phyloP scores from a whole-genome alignment of 768 basidiomycete genomes.

The Tylopilus intermedius region DNA sequence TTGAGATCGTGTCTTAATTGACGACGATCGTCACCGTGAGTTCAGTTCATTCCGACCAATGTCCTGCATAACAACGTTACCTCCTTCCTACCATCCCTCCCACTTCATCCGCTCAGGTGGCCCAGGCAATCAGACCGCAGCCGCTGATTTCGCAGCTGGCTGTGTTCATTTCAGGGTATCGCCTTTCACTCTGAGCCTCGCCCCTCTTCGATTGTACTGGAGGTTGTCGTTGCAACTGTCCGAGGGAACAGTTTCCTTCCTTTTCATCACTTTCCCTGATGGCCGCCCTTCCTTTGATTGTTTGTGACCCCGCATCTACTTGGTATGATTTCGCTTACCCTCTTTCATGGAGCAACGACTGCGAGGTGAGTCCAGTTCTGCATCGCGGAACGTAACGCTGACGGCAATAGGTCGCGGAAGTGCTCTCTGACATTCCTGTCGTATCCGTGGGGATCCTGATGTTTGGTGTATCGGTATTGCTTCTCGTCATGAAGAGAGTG shows the following conservation, averaged over 20 bases:
- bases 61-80: conserved; percentile 11
- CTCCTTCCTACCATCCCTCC: neutral
- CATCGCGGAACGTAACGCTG: conserved; percentile 1
- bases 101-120: conserved; percentile 1
- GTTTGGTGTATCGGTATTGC: conserved; percentile 55
- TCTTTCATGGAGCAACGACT: conserved; percentile 38
- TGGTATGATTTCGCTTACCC: conserved; percentile 26
- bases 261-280: conserved; percentile 18
- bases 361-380: conserved; percentile 36
- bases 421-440: conserved; percentile 63
- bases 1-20: conserved; percentile 5
- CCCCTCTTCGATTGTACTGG: neutral
- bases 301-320: conserved; percentile 11
- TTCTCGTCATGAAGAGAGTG: conserved; percentile 48
- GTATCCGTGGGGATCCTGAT: conserved; percentile 62
- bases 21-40: conserved; percentile 2
- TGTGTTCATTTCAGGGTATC: neutral
- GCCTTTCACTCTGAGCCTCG: neutral
- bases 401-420: conserved; percentile 43
- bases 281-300: conserved; percentile 12
- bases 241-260: conserved; percentile 11
- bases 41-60: neutral
- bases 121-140: conserved; percentile 3
- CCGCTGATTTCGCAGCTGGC: conserved; percentile 6
- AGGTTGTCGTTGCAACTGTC: neutral